Percentiles rank a stretch among this genome's conserved stretches.
These are phyloP conservation scores for Basidiobolus meristosporus DNA, from an alignment of 371 early-diverging fungal species.

Conservation along the genomic window DNA sequence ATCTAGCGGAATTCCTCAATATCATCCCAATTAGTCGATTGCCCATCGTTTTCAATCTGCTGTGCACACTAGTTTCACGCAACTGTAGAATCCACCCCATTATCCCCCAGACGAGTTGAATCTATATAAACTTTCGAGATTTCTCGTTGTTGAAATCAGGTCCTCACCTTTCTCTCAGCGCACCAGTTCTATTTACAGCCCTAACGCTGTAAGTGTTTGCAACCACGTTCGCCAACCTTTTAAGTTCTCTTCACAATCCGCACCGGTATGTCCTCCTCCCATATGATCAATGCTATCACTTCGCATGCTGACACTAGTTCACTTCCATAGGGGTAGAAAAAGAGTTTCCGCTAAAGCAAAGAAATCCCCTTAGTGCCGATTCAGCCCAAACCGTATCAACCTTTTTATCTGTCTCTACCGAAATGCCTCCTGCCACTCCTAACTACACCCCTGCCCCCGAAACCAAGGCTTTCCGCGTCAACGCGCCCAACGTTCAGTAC, in stretches of 20 bases:
- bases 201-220: not conserved
- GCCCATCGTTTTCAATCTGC: no score
- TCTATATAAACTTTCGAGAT: no score
- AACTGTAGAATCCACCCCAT: no score
- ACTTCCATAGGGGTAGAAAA: not conserved
- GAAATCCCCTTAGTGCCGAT: slow-evolving; percentile 8
- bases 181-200: no score
- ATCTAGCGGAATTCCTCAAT: no score
- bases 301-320: not conserved
- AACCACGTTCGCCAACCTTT: slow-evolving; percentile 60
- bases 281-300: not conserved
- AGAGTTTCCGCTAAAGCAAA: slow-evolving; percentile 4
- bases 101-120: no score
- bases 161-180: no score
- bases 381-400: slow-evolving; percentile 11
- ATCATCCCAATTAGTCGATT: no score
- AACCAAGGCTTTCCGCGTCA: slow-evolving; percentile 53
- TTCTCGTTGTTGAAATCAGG: no score
- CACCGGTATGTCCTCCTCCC: slow-evolving; percentile 29
- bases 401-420: slow-evolving; percentile 7
- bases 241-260: slow-evolving; percentile 72
- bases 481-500: slow-evolving; percentile 74
- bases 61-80: no score
- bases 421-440: slow-evolving; percentile 9
- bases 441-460: slow-evolving; percentile 12